Evolutionary conservation across 1,284 basidiomycete species (phyloP).

Genomic region (Taiwanofungus camphoratus): DNA sequence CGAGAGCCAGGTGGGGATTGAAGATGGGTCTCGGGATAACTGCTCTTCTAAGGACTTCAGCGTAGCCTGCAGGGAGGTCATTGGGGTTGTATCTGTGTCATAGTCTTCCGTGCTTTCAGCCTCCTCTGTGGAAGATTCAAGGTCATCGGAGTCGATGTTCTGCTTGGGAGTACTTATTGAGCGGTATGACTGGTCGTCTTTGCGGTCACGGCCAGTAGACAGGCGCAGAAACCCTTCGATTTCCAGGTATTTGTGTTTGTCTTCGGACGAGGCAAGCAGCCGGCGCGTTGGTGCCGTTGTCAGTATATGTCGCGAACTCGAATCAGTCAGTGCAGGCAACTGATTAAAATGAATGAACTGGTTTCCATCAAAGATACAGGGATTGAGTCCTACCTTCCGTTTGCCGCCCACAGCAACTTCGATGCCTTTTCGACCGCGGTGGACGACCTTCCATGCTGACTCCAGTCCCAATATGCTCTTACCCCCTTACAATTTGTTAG

Average conservation of each 20-base stretch:
- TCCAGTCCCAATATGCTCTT: constrained; percentile 59
- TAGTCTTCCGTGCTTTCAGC: constrained; percentile 24
- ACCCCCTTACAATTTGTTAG: constrained; percentile 62
- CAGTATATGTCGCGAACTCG: constrained; percentile 46
- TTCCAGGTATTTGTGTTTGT: constrained; percentile 47
- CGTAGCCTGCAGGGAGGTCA: constrained; percentile 52
- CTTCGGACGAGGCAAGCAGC: constrained; percentile 32
- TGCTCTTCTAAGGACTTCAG: constrained; percentile 54
- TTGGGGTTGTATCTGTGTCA: constrained; percentile 28
- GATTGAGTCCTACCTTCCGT: constrained; percentile 39
- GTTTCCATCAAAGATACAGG: neutral
- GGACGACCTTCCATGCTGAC: constrained; percentile 39
- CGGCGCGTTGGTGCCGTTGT: constrained; percentile 42
- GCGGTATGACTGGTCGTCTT: constrained; percentile 42
- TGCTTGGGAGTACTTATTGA: constrained; percentile 37
- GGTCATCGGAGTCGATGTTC: constrained; percentile 39
- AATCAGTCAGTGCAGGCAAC: constrained; percentile 53
- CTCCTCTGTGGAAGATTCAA: constrained; percentile 31
- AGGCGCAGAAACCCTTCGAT: constrained; percentile 63
- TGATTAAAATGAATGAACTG: constrained; percentile 20
- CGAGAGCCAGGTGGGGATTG: constrained; percentile 57
- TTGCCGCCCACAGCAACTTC: constrained; percentile 49
- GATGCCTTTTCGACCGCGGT: constrained; percentile 48
- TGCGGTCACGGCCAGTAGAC: constrained; percentile 30
- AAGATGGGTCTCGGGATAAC: constrained; percentile 45